phyloP scores from a whole-genome alignment of 2,329 filamentous ascomycete genomes.

The Ophiosphaerella herpotricha region DNA sequence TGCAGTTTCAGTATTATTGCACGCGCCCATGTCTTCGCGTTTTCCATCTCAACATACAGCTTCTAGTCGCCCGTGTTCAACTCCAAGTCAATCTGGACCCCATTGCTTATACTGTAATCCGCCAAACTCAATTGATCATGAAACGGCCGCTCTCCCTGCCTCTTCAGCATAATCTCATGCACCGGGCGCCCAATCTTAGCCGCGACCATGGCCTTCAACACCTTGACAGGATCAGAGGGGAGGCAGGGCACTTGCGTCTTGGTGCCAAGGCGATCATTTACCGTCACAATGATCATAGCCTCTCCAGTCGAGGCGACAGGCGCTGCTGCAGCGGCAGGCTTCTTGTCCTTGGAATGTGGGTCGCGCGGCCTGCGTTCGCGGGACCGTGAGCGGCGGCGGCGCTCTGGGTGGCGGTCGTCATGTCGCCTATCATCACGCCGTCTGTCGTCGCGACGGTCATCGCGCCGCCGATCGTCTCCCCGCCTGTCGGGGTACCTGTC shows the following conservation, averaged over 20 bases:
- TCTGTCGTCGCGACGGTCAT: conserved; percentile 15
- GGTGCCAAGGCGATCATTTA: conserved; percentile 96
- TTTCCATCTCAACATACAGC: neutral
- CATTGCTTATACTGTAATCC: conserved; percentile 93
- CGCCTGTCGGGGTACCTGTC: conserved; percentile 49
- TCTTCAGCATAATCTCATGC: conserved; percentile 88
- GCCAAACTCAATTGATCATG: conserved; percentile 86
- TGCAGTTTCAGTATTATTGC: too few relatives aligned
- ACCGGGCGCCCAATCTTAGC: conserved; percentile 86
- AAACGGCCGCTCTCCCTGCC: conserved; percentile 90
- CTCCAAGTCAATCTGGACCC: conserved; percentile 65
- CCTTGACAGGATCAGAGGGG: conserved; percentile 78
- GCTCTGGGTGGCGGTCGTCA: conserved; percentile 11
- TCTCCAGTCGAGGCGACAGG: conserved; percentile 53
- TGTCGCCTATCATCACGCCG: conserved; percentile 4
- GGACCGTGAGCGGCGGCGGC: conserved; percentile 6
- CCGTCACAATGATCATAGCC: conserved; percentile 90
- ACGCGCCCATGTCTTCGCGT: too few relatives aligned
- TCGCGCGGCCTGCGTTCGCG: conserved; percentile 29
- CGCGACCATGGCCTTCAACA: conserved; percentile 91
- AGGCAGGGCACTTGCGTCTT: conserved; percentile 92
- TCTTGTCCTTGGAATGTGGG: conserved; percentile 27
- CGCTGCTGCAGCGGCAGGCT: conserved; percentile 32
- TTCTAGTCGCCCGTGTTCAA: conserved; percentile 42
- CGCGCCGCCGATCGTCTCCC: conserved; percentile 8